Percentiles rank a stretch among this genome's conserved stretches.
phyloP scores from a whole-genome alignment of 1,139 yeast genomes.

The Lodderomyces oxycetoniae region DNA sequence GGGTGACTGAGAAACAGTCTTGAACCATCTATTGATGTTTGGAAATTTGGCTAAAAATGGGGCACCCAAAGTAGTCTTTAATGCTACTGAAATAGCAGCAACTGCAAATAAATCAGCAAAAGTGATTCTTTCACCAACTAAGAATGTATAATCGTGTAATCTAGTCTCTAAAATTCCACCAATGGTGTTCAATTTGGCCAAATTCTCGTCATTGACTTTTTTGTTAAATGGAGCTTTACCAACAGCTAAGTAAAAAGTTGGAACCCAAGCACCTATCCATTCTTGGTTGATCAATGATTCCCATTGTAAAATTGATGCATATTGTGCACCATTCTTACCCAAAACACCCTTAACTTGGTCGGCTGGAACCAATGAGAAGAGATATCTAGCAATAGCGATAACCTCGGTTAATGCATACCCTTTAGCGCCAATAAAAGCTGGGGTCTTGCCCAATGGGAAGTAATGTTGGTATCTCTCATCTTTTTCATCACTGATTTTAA shows the following conservation, averaged over 20 bases:
- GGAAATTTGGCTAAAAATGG: conserved; percentile 89
- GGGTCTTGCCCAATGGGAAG: conserved; percentile 73
- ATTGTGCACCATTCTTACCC: conserved; percentile 63
- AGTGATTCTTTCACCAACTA: conserved; percentile 87
- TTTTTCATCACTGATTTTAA: conserved; percentile 43
- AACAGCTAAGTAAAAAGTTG: conserved; percentile 27
- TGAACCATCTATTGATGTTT: conserved; percentile 78
- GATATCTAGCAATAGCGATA: conserved; percentile 62
- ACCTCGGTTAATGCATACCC: conserved; percentile 77
- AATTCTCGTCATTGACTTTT: conserved; percentile 61
- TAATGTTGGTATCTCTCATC: conserved; percentile 39
- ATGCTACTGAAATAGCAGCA: conserved; percentile 55
- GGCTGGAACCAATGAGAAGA: conserved; percentile 28
- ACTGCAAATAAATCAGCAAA: conserved; percentile 78
- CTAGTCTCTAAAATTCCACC: conserved; percentile 54
- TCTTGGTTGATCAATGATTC: conserved; percentile 77
- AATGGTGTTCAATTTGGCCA: conserved; percentile 34
- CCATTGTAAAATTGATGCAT: conserved; percentile 76
- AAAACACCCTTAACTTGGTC: conserved; percentile 32
- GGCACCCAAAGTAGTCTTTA: conserved; percentile 85
- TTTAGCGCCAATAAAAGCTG: conserved; percentile 76
- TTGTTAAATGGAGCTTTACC: conserved; percentile 64
- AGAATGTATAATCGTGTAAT: conserved; percentile 72
- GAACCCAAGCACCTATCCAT: conserved; percentile 41
- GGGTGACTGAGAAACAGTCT: conserved; percentile 58